Percentiles rank a stretch among this genome's conserved stretches.
phyloP scores from a whole-genome alignment of 352 stramenopile species.

The Plasmopara halstedii region DNA sequence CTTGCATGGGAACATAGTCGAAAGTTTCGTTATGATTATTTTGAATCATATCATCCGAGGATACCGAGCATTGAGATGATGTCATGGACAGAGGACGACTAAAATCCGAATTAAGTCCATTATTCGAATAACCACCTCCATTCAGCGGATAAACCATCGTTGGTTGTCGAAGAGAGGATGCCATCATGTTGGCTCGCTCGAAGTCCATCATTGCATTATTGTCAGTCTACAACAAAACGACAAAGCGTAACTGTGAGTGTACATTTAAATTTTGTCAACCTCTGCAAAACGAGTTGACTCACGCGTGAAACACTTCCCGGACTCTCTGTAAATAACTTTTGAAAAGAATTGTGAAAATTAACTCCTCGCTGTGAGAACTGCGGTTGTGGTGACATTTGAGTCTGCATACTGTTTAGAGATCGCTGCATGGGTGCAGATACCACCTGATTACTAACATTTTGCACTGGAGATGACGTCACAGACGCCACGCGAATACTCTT shows the following conservation, averaged over 20 bases:
- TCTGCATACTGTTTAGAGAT: conserved; percentile 16
- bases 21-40: conserved; percentile 31
- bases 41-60: conserved; percentile 21
- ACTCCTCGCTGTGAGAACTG: conserved; percentile 22
- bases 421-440: conserved; percentile 9
- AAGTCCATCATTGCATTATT: conserved; percentile 33
- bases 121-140: conserved; percentile 20
- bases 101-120: conserved; percentile 25
- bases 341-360: conserved; percentile 41
- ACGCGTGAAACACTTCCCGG: conserved; percentile 29
- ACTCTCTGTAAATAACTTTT: conserved; percentile 46
- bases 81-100: conserved; percentile 26
- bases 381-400: conserved; percentile 12
- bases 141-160: conserved; percentile 26
- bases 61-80: conserved; percentile 20
- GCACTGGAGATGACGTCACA: conserved; percentile 35
- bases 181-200: conserved; percentile 36
- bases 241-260: conserved; percentile 1
- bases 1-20: conserved; percentile 42
- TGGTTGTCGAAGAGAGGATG: conserved; percentile 33
- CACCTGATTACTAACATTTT: conserved; percentile 14
- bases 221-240: conserved; percentile 18
- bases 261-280: neutral
- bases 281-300: conserved; percentile 17
- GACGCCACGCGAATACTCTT: conserved; percentile 75